phyloP scores from a whole-genome alignment of 176 grass and related monocot genomes.

The Ensete ventricosum region DNA sequence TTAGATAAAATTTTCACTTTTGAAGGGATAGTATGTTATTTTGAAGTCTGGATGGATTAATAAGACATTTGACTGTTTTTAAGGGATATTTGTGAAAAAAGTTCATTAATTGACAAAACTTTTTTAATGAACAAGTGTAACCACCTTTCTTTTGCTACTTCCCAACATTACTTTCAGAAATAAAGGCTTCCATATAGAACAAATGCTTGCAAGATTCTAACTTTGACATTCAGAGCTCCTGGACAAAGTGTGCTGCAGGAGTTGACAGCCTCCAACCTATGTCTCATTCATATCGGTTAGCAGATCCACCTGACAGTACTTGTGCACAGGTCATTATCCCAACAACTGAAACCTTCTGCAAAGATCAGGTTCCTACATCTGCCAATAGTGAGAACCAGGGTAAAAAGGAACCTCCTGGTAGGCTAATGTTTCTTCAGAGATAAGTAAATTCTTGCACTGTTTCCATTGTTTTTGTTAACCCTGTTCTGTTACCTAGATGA shows the following conservation, averaged over 20 bases:
- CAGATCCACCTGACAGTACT: constrained; percentile 61
- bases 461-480: background rate
- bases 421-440: background rate
- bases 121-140: too few relatives aligned
- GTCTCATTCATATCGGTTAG: constrained; percentile 51
- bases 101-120: background rate
- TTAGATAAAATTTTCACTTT: background rate
- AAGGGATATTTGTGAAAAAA: too few relatives aligned
- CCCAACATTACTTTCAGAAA: background rate
- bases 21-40: background rate
- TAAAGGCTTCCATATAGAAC: background rate
- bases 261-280: constrained; percentile 54
- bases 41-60: too few relatives aligned
- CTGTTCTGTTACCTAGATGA: constrained; percentile 30
- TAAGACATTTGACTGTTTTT: too few relatives aligned
- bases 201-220: background rate
- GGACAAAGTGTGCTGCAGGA: constrained; percentile 70
- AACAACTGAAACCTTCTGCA: constrained; percentile 46
- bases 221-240: constrained; percentile 52
- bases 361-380: constrained; percentile 31
- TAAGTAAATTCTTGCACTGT: background rate
- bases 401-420: constrained; percentile 55
- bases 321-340: constrained; percentile 61
- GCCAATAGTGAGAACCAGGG: constrained; percentile 29
- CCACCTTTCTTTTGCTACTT: background rate